These are phyloP conservation scores for Penicillium bialowiezense DNA, from an alignment of 495 filamentous ascomycete species.

Conservation along the genomic window DNA sequence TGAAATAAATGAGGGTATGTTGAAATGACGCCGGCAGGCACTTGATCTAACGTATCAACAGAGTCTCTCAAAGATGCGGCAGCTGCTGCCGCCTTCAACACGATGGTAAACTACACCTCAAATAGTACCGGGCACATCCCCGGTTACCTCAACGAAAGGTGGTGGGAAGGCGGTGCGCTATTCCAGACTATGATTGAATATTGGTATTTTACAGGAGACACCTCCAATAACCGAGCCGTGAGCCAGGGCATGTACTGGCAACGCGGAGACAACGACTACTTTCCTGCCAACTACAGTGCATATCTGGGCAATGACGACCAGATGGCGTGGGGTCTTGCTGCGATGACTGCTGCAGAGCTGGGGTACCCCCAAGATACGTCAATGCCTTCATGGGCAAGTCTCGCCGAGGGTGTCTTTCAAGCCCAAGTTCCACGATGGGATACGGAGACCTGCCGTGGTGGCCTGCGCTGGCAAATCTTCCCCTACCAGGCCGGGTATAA, in stretches of 20 bases:
- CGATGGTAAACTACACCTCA: slow-evolving; percentile 61
- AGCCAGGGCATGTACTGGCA: slow-evolving; percentile 56
- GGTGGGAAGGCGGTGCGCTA: slow-evolving; percentile 71
- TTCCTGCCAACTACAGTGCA: slow-evolving; percentile 57
- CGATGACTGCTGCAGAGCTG: slow-evolving; percentile 64
- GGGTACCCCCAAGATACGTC: slow-evolving; percentile 58
- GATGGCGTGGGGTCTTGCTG: slow-evolving; percentile 65
- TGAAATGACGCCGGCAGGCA: too few relatives aligned
- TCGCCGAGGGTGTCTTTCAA: slow-evolving; percentile 74
- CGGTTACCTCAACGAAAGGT: slow-evolving; percentile 50
- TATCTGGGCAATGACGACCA: slow-evolving; percentile 61
- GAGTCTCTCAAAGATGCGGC: slow-evolving; percentile 65
- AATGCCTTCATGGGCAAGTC: slow-evolving; percentile 58
- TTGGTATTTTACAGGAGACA: slow-evolving; percentile 64
- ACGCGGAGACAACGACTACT: slow-evolving; percentile 57
- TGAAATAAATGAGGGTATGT: slow-evolving; percentile 14
- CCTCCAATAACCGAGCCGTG: slow-evolving; percentile 56
- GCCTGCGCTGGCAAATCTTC: slow-evolving; percentile 50
- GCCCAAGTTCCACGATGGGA: slow-evolving; percentile 54
- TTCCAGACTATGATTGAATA: slow-evolving; percentile 69
- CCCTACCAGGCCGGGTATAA: slow-evolving; percentile 39
- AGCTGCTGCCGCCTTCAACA: slow-evolving; percentile 51
- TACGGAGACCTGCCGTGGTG: slow-evolving; percentile 37
- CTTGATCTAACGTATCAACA: slow-evolving; percentile 20
- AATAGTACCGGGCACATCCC: slow-evolving; percentile 55